These are phyloP conservation scores for Panellus pusillus DNA, from an alignment of 768 basidiomycete species.

Conservation along the genomic window DNA sequence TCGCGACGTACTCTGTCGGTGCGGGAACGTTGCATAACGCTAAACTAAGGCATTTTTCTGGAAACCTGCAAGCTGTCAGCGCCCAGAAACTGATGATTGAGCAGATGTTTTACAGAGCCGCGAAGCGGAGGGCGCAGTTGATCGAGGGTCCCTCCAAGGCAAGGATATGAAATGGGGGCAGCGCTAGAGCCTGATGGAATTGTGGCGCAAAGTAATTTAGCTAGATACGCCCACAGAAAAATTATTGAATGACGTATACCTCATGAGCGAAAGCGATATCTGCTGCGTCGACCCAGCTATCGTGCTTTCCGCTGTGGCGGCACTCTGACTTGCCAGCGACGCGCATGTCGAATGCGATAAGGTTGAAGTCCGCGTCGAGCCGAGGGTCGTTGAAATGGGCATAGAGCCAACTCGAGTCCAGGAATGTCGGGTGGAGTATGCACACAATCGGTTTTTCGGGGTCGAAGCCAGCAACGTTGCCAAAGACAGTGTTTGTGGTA, in stretches of 20 bases:
- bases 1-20: constrained; percentile 57
- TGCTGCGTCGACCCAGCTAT: constrained; percentile 78
- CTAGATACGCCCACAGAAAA: not conserved
- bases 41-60: constrained; percentile 67
- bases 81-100: too few species aligned
- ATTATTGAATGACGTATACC: constrained; percentile 31
- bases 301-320: constrained; percentile 56
- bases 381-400: constrained; percentile 69
- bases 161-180: constrained; percentile 71
- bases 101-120: constrained; percentile 53
- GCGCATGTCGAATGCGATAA: constrained; percentile 77
- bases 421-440: constrained; percentile 65
- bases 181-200: constrained; percentile 48
- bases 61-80: constrained; percentile 50
- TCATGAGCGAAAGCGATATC: constrained; percentile 69
- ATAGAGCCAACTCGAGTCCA: constrained; percentile 69
- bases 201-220: not conserved
- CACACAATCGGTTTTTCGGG: constrained; percentile 64
- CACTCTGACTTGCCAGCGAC: constrained; percentile 57
- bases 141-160: constrained; percentile 63
- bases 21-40: constrained; percentile 69
- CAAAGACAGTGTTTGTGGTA: constrained; percentile 57
- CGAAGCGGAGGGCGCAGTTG: constrained; percentile 61
- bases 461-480: constrained; percentile 68
- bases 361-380: constrained; percentile 56